Evolutionary conservation across 2,329 filamentous ascomycete genomes (phyloP).

Genomic region (Alternaria infectoria): DNA sequence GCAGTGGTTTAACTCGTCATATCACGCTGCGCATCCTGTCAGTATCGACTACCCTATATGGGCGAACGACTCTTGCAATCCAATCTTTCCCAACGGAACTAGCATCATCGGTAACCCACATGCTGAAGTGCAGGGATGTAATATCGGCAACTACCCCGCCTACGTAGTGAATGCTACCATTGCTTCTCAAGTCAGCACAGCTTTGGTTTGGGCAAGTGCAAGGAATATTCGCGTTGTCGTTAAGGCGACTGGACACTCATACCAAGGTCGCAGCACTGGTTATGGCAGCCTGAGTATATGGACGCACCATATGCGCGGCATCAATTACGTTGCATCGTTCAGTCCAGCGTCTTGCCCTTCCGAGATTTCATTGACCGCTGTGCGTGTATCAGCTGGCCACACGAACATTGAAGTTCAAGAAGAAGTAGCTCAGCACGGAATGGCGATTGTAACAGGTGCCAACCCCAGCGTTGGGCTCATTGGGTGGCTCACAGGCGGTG

Average conservation of each 20-base stretch:
- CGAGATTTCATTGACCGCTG: constrained; percentile 9
- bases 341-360: constrained; percentile 21
- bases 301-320: constrained; percentile 35
- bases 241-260: constrained; percentile 38
- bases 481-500: constrained; percentile 50
- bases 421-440: constrained; percentile 13
- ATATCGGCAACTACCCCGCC: constrained; percentile 30
- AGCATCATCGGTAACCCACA: constrained; percentile 31
- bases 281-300: constrained; percentile 32
- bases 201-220: constrained; percentile 30
- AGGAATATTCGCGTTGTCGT: constrained; percentile 34
- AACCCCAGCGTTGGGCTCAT: constrained; percentile 47
- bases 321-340: constrained; percentile 30
- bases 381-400: constrained; percentile 28
- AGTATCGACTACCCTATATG: constrained; percentile 39
- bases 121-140: constrained; percentile 31
- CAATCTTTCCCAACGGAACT: constrained; percentile 38
- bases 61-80: constrained; percentile 40
- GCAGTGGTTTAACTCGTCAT: constrained; percentile 38
- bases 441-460: constrained; percentile 28
- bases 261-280: constrained; percentile 28
- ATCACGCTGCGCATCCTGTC: constrained; percentile 32
- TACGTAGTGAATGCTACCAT: constrained; percentile 39
- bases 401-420: constrained; percentile 26
- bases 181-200: constrained; percentile 20